phyloP scores from a whole-genome alignment of 306 rosid genomes.

The Cicer yamashitae region DNA sequence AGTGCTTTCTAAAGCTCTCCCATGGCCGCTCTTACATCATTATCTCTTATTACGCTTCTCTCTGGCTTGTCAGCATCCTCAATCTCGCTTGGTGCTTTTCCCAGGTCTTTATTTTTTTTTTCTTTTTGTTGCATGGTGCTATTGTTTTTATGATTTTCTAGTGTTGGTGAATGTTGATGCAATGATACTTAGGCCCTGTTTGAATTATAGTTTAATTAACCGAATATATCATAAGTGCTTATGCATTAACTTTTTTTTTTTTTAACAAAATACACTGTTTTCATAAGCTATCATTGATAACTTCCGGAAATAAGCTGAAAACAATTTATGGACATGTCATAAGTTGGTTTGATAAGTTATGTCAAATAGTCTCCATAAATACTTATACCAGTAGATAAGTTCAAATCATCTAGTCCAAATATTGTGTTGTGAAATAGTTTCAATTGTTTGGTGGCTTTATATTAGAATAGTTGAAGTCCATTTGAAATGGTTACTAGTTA shows the following conservation, averaged over 20 bases:
- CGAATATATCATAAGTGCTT: too few species aligned
- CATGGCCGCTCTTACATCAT: slow-evolving; percentile 56
- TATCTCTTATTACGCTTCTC: slow-evolving; percentile 48
- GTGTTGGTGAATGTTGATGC: neutral
- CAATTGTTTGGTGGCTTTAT: slow-evolving; percentile 33
- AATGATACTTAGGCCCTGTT: neutral
- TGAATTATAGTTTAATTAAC: too few species aligned
- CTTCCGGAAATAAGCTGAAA: too few species aligned
- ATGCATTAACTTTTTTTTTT: too few species aligned
- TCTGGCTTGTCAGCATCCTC: slow-evolving; percentile 58
- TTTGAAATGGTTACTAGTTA: neutral
- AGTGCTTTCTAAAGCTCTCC: slow-evolving; percentile 47
- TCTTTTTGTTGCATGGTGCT: neutral
- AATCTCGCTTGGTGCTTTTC: slow-evolving; percentile 73
- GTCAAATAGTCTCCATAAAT: too few species aligned
- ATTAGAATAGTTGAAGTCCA: neutral
- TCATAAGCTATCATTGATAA: too few species aligned
- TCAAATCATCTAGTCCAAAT: too few species aligned
- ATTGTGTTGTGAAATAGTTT: slow-evolving; percentile 28
- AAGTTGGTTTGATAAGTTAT: too few species aligned
- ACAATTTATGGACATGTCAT: too few species aligned
- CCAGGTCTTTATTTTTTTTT: slow-evolving; percentile 59
- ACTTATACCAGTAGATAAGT: too few species aligned
- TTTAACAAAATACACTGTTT: too few species aligned
- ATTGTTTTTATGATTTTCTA: neutral